phyloP scores from a whole-genome alignment of 2,329 filamentous ascomycete genomes.

The Botrytis hyacinthi region DNA sequence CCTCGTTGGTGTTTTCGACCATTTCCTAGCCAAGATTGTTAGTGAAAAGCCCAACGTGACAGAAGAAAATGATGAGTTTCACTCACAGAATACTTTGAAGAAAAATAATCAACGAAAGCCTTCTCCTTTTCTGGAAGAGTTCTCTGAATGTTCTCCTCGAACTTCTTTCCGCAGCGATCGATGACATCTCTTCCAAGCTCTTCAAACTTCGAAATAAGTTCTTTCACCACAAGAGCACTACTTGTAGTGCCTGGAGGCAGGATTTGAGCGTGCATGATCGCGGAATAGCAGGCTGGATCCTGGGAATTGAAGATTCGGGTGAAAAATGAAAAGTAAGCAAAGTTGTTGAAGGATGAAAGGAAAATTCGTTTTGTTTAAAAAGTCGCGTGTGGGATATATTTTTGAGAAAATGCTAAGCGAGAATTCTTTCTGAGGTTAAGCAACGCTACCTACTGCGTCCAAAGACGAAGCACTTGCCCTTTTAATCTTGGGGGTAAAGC shows the following conservation, averaged over 20 bases:
- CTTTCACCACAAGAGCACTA: not conserved
- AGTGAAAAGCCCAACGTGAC: no score
- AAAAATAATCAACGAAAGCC: no score
- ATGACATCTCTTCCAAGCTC: no score
- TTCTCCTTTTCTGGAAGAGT: no score
- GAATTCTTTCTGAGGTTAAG: not conserved
- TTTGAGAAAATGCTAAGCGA: not conserved
- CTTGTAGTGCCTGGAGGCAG: no score
- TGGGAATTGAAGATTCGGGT: not conserved
- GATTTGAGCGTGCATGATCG: not conserved
- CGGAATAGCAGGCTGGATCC: not conserved
- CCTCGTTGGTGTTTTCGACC: no score
- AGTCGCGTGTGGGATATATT: not conserved
- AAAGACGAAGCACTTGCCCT: not conserved
- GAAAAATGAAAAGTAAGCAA: rapidly evolving
- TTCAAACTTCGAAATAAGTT: no score
- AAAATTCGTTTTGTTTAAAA: not conserved
- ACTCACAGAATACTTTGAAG: no score
- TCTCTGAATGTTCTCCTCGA: no score
- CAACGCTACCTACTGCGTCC: rapidly evolving
- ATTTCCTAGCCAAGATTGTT: no score
- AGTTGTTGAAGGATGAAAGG: not conserved
- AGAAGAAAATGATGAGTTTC: no score
- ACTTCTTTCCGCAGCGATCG: no score
- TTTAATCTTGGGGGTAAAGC: not conserved